Conservation (phyloP, 192 early-diverging fungal genomes). For the Linderina pennispora region DNA sequence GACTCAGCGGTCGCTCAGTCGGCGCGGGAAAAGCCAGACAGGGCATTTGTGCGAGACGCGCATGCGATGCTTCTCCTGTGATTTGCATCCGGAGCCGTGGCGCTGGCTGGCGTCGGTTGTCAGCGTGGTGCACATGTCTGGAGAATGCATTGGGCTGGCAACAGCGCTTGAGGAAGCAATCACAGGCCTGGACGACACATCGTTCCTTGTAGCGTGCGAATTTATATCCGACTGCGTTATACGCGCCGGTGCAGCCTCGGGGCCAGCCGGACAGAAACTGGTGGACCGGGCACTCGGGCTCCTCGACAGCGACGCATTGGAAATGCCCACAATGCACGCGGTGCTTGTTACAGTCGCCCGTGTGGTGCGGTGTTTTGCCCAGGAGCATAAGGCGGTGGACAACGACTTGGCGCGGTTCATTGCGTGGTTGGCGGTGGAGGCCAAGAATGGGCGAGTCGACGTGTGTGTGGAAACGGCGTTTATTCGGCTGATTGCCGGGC, state of each 20-base stretch:
- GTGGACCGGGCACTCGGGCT: slow-evolving; percentile 21
- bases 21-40: background rate
- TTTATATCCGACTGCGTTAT: slow-evolving; percentile 9
- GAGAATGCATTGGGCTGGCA: too few species aligned
- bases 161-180: slow-evolving; percentile 4
- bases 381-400: slow-evolving; percentile 2
- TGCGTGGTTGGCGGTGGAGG: slow-evolving; percentile 28
- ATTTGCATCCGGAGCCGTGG: slow-evolving; percentile 4
- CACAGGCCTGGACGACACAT: slow-evolving; percentile 7
- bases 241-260: too few species aligned
- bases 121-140: too few species aligned
- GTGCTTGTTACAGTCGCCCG: too few species aligned
- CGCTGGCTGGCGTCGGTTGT: too few species aligned
- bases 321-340: too few species aligned
- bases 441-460: slow-evolving; percentile 10
- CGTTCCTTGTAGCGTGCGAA: slow-evolving; percentile 19
- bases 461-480: slow-evolving; percentile 23
- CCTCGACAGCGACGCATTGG: slow-evolving; percentile 18
- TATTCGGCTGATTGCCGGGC: slow-evolving; percentile 16
- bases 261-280: too few species aligned
- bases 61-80: slow-evolving; percentile 11
- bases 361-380: too few species aligned
- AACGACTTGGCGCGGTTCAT: slow-evolving; percentile 41
- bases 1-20: background rate
- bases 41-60: slow-evolving; percentile 4